These are phyloP conservation scores for Dichomitus squalens DNA, from an alignment of 1,284 basidiomycete species.

Conservation along the genomic window DNA sequence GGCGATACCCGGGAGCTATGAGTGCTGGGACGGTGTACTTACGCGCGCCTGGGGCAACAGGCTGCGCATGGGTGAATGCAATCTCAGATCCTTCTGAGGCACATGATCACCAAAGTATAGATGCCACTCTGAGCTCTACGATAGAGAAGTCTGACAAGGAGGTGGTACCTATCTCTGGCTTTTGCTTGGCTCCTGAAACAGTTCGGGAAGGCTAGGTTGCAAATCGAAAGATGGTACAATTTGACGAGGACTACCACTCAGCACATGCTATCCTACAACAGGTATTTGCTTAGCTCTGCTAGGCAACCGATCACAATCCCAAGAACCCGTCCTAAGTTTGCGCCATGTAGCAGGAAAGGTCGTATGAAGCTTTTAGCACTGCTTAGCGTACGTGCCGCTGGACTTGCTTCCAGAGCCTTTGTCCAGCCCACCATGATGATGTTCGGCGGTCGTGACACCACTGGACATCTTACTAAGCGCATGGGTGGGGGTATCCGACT, in stretches of 20 bases:
- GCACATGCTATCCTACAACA: no score
- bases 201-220: no score
- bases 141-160: background rate
- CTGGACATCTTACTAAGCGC: slow-evolving; percentile 46
- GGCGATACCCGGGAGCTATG: background rate
- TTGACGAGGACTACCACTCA: no score
- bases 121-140: background rate
- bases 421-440: slow-evolving; percentile 41
- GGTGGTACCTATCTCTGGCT: no score
- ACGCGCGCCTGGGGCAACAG: no score
- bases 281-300: no score
- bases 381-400: slow-evolving; percentile 68
- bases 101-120: background rate
- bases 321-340: no score
- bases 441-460: slow-evolving; percentile 38
- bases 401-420: slow-evolving; percentile 46
- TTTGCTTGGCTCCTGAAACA: no score
- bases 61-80: no score
- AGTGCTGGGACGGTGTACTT: no score
- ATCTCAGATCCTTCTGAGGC: no score
- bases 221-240: no score
- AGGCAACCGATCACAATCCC: background rate
- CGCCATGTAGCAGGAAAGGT: background rate
- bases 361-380: slow-evolving; percentile 45
- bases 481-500: slow-evolving; percentile 50